These are phyloP conservation scores for Flammula alnicola DNA, from an alignment of 1,284 basidiomycete species.

Conservation along the genomic window DNA sequence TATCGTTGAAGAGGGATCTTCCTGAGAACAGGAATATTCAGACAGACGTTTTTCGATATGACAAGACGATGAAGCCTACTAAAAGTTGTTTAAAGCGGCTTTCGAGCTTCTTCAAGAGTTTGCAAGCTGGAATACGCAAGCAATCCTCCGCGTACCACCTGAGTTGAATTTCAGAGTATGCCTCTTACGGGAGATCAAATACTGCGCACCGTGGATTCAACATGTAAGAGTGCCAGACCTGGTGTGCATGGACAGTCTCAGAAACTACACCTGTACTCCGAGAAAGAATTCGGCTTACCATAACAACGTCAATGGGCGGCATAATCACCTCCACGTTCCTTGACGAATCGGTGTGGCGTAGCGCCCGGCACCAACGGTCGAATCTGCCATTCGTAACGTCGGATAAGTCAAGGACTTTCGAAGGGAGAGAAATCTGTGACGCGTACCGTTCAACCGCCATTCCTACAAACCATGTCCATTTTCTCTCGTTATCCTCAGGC, in stretches of 20 bases:
- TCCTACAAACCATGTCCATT: constrained; percentile 41
- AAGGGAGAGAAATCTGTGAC: not conserved
- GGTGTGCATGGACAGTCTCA: not conserved
- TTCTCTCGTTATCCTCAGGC: constrained; percentile 29
- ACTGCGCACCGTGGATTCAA: constrained; percentile 45
- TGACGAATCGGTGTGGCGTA: constrained; percentile 18
- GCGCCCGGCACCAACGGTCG: constrained; percentile 32
- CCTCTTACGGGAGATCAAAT: not conserved
- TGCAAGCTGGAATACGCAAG: constrained; percentile 31
- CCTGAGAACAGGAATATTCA: not conserved
- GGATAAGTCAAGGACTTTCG: not conserved
- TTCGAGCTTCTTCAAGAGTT: constrained; percentile 27
- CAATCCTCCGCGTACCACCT: constrained; percentile 50
- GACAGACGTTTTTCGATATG: constrained; percentile 13
- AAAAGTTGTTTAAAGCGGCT: constrained; percentile 28
- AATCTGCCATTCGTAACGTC: constrained; percentile 30
- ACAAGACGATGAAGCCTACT: constrained; percentile 24
- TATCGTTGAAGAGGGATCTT: constrained; percentile 9
- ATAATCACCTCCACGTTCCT: constrained; percentile 31
- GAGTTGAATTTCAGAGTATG: not conserved
- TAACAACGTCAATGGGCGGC: constrained; percentile 51
- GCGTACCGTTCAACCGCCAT: constrained; percentile 40
- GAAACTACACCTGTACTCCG: not conserved
- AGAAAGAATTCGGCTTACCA: constrained; percentile 33
- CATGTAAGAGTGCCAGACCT: constrained; percentile 54